Percentiles rank a stretch among this genome's conserved stretches.
phyloP scores from a whole-genome alignment of 495 filamentous ascomycete genomes.

The Penicillium macrosclerotiorum region DNA sequence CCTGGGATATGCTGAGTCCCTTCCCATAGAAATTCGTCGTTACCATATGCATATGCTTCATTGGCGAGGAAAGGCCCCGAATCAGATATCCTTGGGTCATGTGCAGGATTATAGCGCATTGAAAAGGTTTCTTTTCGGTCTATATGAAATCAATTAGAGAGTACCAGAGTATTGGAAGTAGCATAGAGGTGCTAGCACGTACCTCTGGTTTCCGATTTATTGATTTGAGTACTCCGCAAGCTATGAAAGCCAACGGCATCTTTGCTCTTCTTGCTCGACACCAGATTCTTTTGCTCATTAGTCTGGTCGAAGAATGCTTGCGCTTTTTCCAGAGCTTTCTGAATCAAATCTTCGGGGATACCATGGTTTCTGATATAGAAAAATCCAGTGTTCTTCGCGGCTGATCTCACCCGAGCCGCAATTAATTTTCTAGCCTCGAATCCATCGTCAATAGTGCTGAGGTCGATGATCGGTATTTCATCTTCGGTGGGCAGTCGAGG shows the following conservation, averaged over 20 bases:
- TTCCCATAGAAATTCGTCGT: slow-evolving; percentile 48
- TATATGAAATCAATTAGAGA: slow-evolving; percentile 6
- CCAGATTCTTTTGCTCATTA: slow-evolving; percentile 36
- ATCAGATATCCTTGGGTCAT: slow-evolving; percentile 42
- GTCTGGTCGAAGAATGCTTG: slow-evolving; percentile 48
- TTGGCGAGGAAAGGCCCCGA: slow-evolving; percentile 30
- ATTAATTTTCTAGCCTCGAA: slow-evolving; percentile 37
- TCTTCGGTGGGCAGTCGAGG: slow-evolving; percentile 34
- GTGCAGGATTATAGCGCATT: slow-evolving; percentile 43
- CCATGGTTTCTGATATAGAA: slow-evolving; percentile 58
- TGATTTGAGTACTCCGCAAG: slow-evolving; percentile 25
- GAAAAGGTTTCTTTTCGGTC: slow-evolving; percentile 43
- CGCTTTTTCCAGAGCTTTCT: slow-evolving; percentile 31
- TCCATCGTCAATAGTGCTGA: slow-evolving; percentile 38
- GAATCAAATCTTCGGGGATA: slow-evolving; percentile 44
- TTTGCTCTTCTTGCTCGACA: slow-evolving; percentile 19
- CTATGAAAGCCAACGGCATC: slow-evolving; percentile 32
- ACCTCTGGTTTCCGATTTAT: slow-evolving; percentile 29
- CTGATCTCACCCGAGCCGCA: slow-evolving; percentile 37
- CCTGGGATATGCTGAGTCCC: slow-evolving; percentile 44
- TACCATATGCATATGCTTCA: slow-evolving; percentile 33
- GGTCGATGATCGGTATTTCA: slow-evolving; percentile 57
- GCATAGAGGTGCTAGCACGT: not conserved
- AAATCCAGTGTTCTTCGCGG: slow-evolving; percentile 50
- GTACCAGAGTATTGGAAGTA: not conserved